Evolutionary conservation across 2,329 filamentous ascomycete genomes (phyloP), one percentile per base, ranked within the genome.

Genomic region (Aotearoamyces nothofagi): DNA sequence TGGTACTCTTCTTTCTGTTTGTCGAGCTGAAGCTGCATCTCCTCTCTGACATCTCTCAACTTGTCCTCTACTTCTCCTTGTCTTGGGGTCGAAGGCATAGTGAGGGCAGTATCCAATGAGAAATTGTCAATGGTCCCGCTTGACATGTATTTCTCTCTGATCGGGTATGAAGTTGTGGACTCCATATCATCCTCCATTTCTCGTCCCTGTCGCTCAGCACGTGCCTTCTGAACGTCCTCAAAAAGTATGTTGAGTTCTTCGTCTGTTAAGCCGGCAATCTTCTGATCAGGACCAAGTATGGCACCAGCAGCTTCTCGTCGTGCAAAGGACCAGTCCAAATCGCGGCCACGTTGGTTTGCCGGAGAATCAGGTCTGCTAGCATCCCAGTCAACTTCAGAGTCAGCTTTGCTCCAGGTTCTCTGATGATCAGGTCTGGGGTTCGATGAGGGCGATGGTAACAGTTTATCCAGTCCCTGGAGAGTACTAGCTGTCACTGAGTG

Each of bases 91-190:
- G 84, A 92, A 2, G 90, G 90, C 65, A 94, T 84, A 0, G 90
- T 98, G 28, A 98, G 63, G 9, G 77, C 78, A 2, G 90, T 98
- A 49, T 98, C 90, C 10, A 98, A 63, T 2, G 87, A 96, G 45
- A 94, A 90, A 49, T 92, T 94, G 54, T 98, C 90, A 30, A 96
- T 66, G 0, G 87, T 94, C 2, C 87, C 87, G 31, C 79, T 90
- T 3, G 86, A 94, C 58, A 93, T 70, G 53, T 96, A 96, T 47
- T 96, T 96, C 43, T 98, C 90, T 29, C 90, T 69, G 16, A 86
- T 63, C 2, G 83, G 78, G 46, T 86, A 94, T 1, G 87, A 94
- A 15, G 76, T 79, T 26, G 79, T 70, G 0, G 87, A 94, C 40
- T 98, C 90, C 30, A 76, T 72, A 49, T 96, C 90, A 32, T 94